Base-by-base conservation (phyloP, 805 yeast genomes). In the Candida nemodendra region DNA sequence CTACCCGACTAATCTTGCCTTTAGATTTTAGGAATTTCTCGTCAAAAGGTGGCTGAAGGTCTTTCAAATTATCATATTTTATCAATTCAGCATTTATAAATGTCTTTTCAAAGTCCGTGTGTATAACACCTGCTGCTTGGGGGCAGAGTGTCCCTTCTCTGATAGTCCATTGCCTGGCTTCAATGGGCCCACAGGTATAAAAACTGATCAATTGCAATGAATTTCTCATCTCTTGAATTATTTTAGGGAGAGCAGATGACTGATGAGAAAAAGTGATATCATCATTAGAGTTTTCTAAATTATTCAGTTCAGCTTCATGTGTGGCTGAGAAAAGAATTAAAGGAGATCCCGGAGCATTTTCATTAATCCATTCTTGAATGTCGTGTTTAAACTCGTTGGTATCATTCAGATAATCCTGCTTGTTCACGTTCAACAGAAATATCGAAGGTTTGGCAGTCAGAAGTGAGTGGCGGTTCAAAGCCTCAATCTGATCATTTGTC, bases 51-150 rank as follows among this genome's bases (percentile, higher is more conserved):
- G 82, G 81, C 42, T 68, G 68, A 31, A 64, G 59, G 65, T 84
- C 91, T 34, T 80, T 64, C 45, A 90, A 67, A 59, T 89, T 97
- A 17, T 73, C 76, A 69, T 78, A 93, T 57, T 88, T 90, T 58
- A 88, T 88, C 49, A 93, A 84, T 64, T 88, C 89, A 30, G 98
- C 99, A 54, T 88, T 79, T 56, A 93, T 89, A 63, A 93, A 93
- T 16, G 98, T 91, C 64, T 83, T 86, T 76, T 87, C 90, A 62
- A 91, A 78, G 68, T 91, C 99, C 27, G 90, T 85, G 66, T 93
- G 99, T 56, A 91, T 91, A 30, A 93, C 95, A 62, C 97, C 98
- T 16, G 99, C 99, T 30, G 99, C 98, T 59, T 85, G 89, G n/a
- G 99, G 99, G 37, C 97, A 97, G 54, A 86, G 82, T 32, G 91